These are phyloP conservation scores for Dendrocalamus sinicus DNA, from an alignment of 176 grass and related monocot species.

Conservation along the genomic window DNA sequence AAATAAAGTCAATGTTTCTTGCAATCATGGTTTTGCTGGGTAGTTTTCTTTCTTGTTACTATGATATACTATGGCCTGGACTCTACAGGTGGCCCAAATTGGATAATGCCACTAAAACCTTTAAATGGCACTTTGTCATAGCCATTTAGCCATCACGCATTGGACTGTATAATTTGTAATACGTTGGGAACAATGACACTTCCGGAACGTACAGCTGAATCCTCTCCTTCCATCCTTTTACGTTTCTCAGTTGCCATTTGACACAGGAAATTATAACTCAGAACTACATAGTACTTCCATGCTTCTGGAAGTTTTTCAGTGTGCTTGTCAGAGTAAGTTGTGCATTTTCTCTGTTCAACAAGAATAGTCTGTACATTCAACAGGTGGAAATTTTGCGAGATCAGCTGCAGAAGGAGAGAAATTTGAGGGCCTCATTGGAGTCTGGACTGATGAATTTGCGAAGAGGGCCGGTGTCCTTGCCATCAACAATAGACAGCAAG, in stretches of 20 bases:
- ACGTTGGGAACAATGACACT: constrained; percentile 6
- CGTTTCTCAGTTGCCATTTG: constrained; percentile 13
- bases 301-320: constrained; percentile 17
- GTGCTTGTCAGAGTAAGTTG: constrained; percentile 23
- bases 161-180: background rate
- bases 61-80: constrained; percentile 5
- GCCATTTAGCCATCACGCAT: constrained; percentile 5
- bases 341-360: constrained; percentile 37
- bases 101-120: constrained; percentile 30
- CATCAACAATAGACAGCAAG: constrained; percentile 74
- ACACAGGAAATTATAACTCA: constrained; percentile 38
- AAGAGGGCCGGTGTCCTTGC: constrained; percentile 61
- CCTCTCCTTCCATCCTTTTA: background rate
- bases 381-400: constrained; percentile 87
- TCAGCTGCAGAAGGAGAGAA: constrained; percentile 79
- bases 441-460: constrained; percentile 79
- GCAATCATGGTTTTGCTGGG: constrained; percentile 1
- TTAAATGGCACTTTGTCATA: constrained; percentile 14
- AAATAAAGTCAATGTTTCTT: constrained; percentile 2
- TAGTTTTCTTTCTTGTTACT: constrained; percentile 8
- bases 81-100: background rate
- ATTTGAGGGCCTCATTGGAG: constrained; percentile 75
- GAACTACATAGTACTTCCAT: constrained; percentile 1
- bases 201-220: background rate
- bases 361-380: constrained; percentile 40